phyloP scores from a whole-genome alignment of 2,329 filamentous ascomycete genomes.

The Monilinia laxa region DNA sequence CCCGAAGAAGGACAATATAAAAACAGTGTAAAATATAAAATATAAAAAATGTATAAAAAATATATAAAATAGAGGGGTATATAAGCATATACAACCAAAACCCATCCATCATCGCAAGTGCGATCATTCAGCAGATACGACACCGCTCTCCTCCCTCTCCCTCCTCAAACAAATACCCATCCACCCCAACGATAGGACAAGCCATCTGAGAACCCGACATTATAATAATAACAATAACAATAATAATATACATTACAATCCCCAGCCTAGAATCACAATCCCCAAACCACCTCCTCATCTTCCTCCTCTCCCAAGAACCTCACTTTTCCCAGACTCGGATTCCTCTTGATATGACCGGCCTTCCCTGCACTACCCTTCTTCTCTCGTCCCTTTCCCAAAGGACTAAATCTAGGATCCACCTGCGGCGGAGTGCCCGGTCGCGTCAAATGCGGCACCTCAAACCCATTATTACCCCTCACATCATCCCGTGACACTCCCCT shows the following conservation, averaged over 20 bases:
- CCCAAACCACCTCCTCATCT: not conserved
- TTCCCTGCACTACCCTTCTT: not conserved
- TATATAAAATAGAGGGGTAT: not conserved
- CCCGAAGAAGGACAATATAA: too few species aligned
- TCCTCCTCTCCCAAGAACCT: not conserved
- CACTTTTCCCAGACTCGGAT: not conserved
- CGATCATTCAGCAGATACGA: too few species aligned
- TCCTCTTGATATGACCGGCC: conserved; percentile 26
- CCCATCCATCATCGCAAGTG: not conserved
- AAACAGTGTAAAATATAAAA: too few species aligned
- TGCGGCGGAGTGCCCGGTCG: conserved; percentile 6
- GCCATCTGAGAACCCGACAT: too few species aligned
- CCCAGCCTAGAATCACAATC: not conserved
- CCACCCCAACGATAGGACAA: not conserved
- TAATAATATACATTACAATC: conserved; percentile 7
- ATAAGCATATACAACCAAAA: conserved; percentile 9
- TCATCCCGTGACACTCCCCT: conserved; percentile 13
- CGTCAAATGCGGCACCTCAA: not conserved
- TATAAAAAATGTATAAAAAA: not conserved
- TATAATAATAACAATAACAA: conserved; percentile 1
- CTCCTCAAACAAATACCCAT: not conserved
- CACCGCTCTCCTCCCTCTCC: too few species aligned
- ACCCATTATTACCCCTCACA: not conserved
- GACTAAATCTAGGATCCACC: conserved; percentile 30
- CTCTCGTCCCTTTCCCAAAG: conserved; percentile 26